phyloP scores from a whole-genome alignment of 2,329 filamentous ascomycete genomes.

The Claviceps arundinis region DNA sequence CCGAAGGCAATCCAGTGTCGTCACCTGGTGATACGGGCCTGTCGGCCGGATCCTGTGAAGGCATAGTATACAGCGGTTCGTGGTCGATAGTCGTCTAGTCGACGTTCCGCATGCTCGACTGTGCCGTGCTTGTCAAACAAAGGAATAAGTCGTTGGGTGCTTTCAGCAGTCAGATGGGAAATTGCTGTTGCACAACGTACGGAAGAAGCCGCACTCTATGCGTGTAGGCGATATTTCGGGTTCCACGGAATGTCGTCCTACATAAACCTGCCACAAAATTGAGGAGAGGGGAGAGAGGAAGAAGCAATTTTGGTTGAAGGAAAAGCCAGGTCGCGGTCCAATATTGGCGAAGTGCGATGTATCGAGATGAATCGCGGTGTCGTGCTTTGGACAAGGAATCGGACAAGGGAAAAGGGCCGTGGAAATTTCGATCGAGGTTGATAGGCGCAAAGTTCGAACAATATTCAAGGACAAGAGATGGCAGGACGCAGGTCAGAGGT shows the following conservation, averaged over 20 bases:
- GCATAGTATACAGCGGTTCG: slow-evolving; percentile 17
- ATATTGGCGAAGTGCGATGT: not conserved
- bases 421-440: not conserved
- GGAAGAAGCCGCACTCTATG: not conserved
- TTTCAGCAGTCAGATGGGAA: not conserved
- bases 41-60: slow-evolving; percentile 21
- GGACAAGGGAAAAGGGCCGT: not conserved
- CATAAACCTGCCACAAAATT: not conserved
- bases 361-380: not conserved
- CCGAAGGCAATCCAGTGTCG: slow-evolving; percentile 24
- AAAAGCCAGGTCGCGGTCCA: not conserved
- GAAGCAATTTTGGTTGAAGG: not conserved
- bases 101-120: slow-evolving; percentile 9
- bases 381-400: not conserved
- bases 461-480: not conserved
- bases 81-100: not conserved
- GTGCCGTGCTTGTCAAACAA: not conserved
- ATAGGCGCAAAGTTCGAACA: not conserved
- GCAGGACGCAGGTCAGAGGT: not conserved
- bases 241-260: not conserved
- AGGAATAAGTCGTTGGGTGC: not conserved
- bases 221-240: not conserved
- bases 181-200: not conserved
- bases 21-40: slow-evolving; percentile 24
- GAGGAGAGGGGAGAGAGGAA: not conserved